Evolutionary conservation across 2,329 filamentous ascomycete genomes (phyloP).

Genomic region (Ilyonectria robusta): DNA sequence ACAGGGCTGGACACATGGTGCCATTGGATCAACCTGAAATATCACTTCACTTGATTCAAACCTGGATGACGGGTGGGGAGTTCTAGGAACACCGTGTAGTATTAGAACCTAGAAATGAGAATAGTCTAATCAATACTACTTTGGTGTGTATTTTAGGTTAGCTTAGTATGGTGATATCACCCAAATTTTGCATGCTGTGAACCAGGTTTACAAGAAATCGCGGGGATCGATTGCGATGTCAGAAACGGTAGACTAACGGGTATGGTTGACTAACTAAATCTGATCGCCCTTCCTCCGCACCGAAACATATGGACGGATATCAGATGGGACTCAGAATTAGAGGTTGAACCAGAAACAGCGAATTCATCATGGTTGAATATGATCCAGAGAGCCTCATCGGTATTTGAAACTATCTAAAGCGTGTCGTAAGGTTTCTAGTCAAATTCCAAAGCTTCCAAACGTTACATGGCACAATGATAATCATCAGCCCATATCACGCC

Average conservation of each 20-base stretch:
- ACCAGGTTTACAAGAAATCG: too few species aligned
- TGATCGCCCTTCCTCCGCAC: too few species aligned
- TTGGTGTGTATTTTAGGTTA: too few species aligned
- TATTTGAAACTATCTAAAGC: not conserved
- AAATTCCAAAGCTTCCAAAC: not conserved
- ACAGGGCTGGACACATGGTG: conserved; percentile 39
- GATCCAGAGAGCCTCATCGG: not conserved
- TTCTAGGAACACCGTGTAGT: not conserved
- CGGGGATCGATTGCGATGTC: too few species aligned
- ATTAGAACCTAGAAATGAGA: not conserved
- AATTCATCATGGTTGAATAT: too few species aligned
- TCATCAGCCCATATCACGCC: not conserved
- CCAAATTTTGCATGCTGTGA: too few species aligned
- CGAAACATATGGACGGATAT: too few species aligned
- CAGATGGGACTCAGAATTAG: too few species aligned
- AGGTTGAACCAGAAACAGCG: too few species aligned
- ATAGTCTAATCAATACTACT: not conserved
- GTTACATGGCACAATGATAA: not conserved
- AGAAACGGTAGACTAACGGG: too few species aligned
- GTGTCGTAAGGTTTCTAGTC: not conserved
- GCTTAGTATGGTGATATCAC: too few species aligned
- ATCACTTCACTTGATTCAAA: conserved; percentile 14
- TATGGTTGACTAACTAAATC: too few species aligned
- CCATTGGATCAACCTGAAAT: conserved; percentile 21
- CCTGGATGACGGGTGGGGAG: conserved; percentile 7